Evolutionary conservation across 164 flowering plant genomes (phyloP), one percentile per base, ranked within the genome.

Genomic region (Tinospora cordifolia): DNA sequence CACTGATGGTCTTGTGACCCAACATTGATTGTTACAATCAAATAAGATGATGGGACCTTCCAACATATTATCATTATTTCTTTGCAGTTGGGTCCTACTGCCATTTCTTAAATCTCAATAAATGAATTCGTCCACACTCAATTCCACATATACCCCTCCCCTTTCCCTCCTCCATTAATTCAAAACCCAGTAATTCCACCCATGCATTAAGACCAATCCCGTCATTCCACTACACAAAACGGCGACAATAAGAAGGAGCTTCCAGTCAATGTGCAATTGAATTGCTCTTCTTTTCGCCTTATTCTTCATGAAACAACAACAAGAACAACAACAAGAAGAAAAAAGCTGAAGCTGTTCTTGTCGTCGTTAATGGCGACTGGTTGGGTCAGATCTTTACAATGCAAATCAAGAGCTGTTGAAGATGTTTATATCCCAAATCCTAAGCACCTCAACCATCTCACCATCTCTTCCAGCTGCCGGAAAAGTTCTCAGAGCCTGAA

Each of bases 331-430:
- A 19, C 58, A 10, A 41, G 46, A 41, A 41, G 46, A 44, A 14
- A 7, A 44, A 44, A 44, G 60, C 21, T 51, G n/a, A 2, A 6
- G 8, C 60, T 54, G 10, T 54, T 62, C 25, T 22, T 17, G 62
- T 63, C 77, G 81, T 73, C 73, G 74, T 72, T 25, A 79, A 90
- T 92, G 97, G 87, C 96, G 82, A 76, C 82, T 64, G 86, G 87
- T 26, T 92, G 98, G 99, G 87, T 92, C 24, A 89, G 83, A 66
- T 87, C 97, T 7, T 63, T 92, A 54, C 96, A 92, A 25, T 95
- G 99, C 88, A 95, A 90, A 70, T 90, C 93, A 6, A 85, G 81
- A 78, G 92, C 88, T 0, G 63, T 80, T 27, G 90, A 90, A 49
- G 98, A 92, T 75, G 98, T 95, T 49, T 80, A 76, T 60, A 69